Conservation (phyloP, 2,329 filamentous ascomycete species). For the Curvularia verruculosa region DNA sequence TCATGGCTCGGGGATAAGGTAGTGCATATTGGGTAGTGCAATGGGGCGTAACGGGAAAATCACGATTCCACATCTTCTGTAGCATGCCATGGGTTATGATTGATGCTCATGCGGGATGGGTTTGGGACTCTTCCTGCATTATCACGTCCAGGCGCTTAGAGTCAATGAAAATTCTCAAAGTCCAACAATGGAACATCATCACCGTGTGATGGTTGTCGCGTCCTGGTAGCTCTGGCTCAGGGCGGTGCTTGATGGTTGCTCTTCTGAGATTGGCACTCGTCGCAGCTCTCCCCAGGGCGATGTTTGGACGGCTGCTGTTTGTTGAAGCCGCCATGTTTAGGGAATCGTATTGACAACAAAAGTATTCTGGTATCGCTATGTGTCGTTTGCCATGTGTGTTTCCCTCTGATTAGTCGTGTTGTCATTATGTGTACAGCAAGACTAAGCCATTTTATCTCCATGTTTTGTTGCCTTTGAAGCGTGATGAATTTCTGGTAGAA, state of each 20-base stretch:
- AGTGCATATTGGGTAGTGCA: slow-evolving; percentile 31
- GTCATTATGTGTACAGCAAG: background rate
- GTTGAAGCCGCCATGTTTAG: slow-evolving; percentile 36
- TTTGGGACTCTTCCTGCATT: slow-evolving; percentile 48
- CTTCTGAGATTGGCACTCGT: background rate
- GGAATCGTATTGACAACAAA: background rate
- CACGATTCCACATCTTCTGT: slow-evolving; percentile 49
- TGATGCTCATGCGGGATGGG: slow-evolving; percentile 45
- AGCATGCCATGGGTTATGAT: slow-evolving; percentile 48
- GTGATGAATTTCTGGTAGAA: background rate
- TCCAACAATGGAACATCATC: slow-evolving; percentile 30
- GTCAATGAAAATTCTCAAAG: slow-evolving; percentile 53
- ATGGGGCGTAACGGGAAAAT: slow-evolving; percentile 43
- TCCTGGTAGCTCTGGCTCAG: slow-evolving; percentile 4
- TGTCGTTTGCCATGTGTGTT: background rate
- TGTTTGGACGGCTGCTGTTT: slow-evolving; percentile 65
- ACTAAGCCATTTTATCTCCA: background rate
- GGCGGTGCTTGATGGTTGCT: background rate
- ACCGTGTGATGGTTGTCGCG: slow-evolving; percentile 9
- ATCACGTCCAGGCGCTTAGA: slow-evolving; percentile 52
- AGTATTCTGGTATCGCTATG: background rate
- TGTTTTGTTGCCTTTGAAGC: background rate
- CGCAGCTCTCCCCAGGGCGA: background rate
- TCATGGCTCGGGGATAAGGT: slow-evolving; percentile 51
- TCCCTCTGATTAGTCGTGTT: background rate